Evolutionary conservation across 192 early-diverging fungal genomes (phyloP), one percentile per base, ranked within the genome.

Genomic region (Entophlyctis luteolus): DNA sequence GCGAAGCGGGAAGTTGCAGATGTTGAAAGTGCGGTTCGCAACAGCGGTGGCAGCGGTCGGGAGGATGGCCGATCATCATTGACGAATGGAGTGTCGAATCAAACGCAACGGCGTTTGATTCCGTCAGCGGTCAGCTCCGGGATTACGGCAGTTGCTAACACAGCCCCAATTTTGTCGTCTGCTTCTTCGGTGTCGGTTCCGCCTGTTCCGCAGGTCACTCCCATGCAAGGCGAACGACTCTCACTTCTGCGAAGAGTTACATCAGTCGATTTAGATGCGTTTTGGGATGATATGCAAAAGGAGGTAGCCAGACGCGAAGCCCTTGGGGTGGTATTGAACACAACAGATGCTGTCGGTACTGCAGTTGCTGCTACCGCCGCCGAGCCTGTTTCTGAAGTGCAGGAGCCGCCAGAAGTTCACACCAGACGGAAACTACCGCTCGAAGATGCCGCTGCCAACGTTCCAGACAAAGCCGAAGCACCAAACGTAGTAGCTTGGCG

Each of bases 201-300:
- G 8, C 39, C n/a, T n/a, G 39, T 8, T 34, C 29, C 8, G 33
- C 27, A 56, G 5, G 4, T 55, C 0, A 63, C 46, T 6, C 29
- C 32, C 4, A 49, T 63, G 25, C 46, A 52, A 39, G 25, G 22
- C n/a, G 63, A 66, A 34, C 63, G 63, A 1, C n/a, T 35, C 27
- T 1, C 50, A 0, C 35, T 66, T 5, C 29, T 71, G 59, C 52
- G 49, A 48, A 45, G 16, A 4, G 56, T 71, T n/a, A 27, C 70
- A 29, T 22, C 4, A 18, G 22, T 55, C 12, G 70, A 71, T 37
- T 38, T 71, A 45, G 29, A 39, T 50, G 22, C 29, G 34, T 34
- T 71, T 37, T 71, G 70, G 70, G 53, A 63, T 22, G 59, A 63
- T 42, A 38, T 62, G 35, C 29, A 57, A 28, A n/a, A n/a, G 4